A percentile compares a stretch with the other conserved stretches of the same genome.
phyloP scores from a whole-genome alignment of 2,329 filamentous ascomycete genomes.

The Pestalotiopsis sp. region DNA sequence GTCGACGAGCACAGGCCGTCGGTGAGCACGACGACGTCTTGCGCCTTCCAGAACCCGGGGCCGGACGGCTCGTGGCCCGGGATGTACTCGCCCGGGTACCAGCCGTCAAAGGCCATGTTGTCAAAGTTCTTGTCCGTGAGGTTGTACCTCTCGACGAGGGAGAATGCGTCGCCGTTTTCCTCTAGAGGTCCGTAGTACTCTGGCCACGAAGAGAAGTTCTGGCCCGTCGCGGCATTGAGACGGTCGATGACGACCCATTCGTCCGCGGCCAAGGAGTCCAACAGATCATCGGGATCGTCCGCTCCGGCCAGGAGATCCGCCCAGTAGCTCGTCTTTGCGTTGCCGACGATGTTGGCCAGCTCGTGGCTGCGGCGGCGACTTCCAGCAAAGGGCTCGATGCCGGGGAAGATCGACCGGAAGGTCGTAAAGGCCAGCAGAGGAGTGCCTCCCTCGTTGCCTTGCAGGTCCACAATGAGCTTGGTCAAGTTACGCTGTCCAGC shows the following conservation, averaged over 20 bases:
- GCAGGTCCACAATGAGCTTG: slow-evolving; percentile 26
- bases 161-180: slow-evolving; percentile 20
- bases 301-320: slow-evolving; percentile 1
- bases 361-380: slow-evolving; percentile 22
- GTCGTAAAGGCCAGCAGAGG: slow-evolving; percentile 21
- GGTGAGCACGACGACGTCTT: slow-evolving; percentile 17
- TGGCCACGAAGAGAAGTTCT: slow-evolving; percentile 23
- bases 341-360: slow-evolving; percentile 20
- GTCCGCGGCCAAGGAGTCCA: slow-evolving; percentile 13
- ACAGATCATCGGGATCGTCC: slow-evolving; percentile 9
- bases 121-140: slow-evolving; percentile 18
- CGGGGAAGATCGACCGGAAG: slow-evolving; percentile 24
- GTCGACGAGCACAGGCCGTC: slow-evolving; percentile 34
- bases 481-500: slow-evolving; percentile 6
- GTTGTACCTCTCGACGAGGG: slow-evolving; percentile 20
- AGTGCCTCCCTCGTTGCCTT: slow-evolving; percentile 23
- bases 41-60: background rate
- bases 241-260: slow-evolving; percentile 25
- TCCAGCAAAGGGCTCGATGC: slow-evolving; percentile 21
- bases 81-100: slow-evolving; percentile 8
- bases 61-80: slow-evolving; percentile 2
- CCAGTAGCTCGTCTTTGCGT: slow-evolving; percentile 15
- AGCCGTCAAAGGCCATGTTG: slow-evolving; percentile 16
- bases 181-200: slow-evolving; percentile 20
- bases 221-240: slow-evolving; percentile 23